phyloP scores from a whole-genome alignment of 345 rosid genomes.

The Salix koriyanagi region DNA sequence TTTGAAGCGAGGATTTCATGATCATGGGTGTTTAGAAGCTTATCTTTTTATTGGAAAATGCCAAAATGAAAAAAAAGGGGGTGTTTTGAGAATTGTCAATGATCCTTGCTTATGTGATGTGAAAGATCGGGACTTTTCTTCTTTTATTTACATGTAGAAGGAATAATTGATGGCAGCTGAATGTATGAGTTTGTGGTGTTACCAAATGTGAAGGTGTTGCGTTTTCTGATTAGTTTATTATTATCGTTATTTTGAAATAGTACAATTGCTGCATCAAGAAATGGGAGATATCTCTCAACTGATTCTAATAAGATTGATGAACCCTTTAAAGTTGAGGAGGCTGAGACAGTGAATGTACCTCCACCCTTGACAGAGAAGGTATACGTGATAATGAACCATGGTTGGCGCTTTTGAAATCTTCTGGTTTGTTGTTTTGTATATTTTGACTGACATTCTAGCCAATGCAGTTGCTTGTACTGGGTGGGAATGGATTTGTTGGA shows the following conservation, averaged over 20 bases:
- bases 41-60: not conserved
- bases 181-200: not conserved
- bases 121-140: not conserved
- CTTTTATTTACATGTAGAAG: not conserved
- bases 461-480: slow-evolving; percentile 83
- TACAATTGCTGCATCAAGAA: slow-evolving; percentile 28
- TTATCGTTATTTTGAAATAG: slow-evolving; percentile 14
- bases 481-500: slow-evolving; percentile 99
- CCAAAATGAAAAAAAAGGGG: not conserved
- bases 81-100: not conserved
- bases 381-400: not conserved
- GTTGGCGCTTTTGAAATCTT: not conserved
- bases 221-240: not conserved
- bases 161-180: not conserved
- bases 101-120: not conserved
- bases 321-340: slow-evolving; percentile 78
- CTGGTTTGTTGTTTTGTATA: not conserved
- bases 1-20: too few species aligned
- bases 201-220: not conserved
- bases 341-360: slow-evolving; percentile 72
- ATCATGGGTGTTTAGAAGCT: not conserved
- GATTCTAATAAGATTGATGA: slow-evolving; percentile 77
- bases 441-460: slow-evolving; percentile 11
- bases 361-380: slow-evolving; percentile 88
- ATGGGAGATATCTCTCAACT: slow-evolving; percentile 53